phyloP scores from a whole-genome alignment of 2,329 filamentous ascomycete genomes.

The Phialemonium atrogriseum region DNA sequence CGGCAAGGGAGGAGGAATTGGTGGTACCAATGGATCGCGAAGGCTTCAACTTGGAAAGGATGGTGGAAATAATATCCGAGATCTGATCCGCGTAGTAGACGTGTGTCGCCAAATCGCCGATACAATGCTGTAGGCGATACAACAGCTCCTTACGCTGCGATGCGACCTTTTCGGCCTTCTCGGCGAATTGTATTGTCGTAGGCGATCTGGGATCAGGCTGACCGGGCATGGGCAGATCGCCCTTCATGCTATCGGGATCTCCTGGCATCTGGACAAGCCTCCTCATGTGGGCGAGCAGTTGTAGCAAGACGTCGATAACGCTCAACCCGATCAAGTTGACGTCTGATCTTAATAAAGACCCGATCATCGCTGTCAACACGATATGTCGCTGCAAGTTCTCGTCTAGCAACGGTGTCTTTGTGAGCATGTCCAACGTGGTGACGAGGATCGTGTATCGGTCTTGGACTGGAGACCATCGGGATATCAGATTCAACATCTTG shows the following conservation, averaged over 20 bases:
- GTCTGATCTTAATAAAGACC: conserved; percentile 74
- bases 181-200: conserved; percentile 20
- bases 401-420: conserved; percentile 59
- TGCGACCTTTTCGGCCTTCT: conserved; percentile 22
- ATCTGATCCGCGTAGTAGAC: conserved; percentile 97
- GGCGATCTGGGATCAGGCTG: conserved; percentile 18
- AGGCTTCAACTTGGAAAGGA: conserved; percentile 72
- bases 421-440: conserved; percentile 68
- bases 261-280: conserved; percentile 60
- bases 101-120: conserved; percentile 86
- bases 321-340: conserved; percentile 93
- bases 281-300: conserved; percentile 76
- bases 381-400: conserved; percentile 66
- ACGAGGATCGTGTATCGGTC: conserved; percentile 88
- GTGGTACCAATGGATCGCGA: conserved; percentile 30
- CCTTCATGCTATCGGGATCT: conserved; percentile 22
- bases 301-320: conserved; percentile 87
- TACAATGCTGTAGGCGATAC: conserved; percentile 66
- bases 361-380: conserved; percentile 68
- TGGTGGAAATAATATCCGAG: conserved; percentile 81
- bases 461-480: conserved; percentile 86
- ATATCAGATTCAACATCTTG: conserved; percentile 69
- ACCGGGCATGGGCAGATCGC: conserved; percentile 14
- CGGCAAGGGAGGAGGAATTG: conserved; percentile 33
- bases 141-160: conserved; percentile 58